Conservation (phyloP, 1,284 basidiomycete genomes). For the Tremellales sp. region DNA sequence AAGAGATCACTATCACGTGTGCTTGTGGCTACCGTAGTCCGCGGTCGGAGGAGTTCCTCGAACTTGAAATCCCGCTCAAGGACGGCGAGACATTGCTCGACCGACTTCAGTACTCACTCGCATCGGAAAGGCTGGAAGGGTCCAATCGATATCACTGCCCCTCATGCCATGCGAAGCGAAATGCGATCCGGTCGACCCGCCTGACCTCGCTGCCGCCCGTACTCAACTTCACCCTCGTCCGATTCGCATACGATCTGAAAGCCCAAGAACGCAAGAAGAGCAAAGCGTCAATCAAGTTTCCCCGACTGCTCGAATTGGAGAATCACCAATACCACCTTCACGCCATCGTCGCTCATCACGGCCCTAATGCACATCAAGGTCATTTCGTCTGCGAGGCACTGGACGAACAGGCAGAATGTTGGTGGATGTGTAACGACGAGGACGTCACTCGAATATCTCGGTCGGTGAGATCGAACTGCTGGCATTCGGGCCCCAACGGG, state of each 20-base stretch:
- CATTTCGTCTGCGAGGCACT: conserved; percentile 88
- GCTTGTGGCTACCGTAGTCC: conserved; percentile 63
- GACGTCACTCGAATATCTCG: conserved; percentile 15
- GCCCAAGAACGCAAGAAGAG: conserved; percentile 76
- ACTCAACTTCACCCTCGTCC: conserved; percentile 79
- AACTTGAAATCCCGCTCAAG: conserved; percentile 77
- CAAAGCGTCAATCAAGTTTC: conserved; percentile 71
- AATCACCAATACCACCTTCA: conserved; percentile 65
- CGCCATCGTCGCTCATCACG: conserved; percentile 79
- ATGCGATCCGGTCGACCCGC: conserved; percentile 70
- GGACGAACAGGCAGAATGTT: conserved; percentile 69
- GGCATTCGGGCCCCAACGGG: too few species aligned
- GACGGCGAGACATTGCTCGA: conserved; percentile 65
- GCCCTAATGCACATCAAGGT: conserved; percentile 73
- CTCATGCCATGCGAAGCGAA: conserved; percentile 62
- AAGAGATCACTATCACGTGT: conserved; percentile 74
- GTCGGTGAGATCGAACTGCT: conserved; percentile 8
- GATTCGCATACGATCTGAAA: conserved; percentile 78
- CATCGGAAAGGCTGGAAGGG: conserved; percentile 66
- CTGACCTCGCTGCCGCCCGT: conserved; percentile 68
- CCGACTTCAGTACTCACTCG: conserved; percentile 59
- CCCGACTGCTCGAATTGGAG: conserved; percentile 60
- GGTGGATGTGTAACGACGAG: conserved; percentile 90
- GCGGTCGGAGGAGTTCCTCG: conserved; percentile 63
- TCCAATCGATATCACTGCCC: conserved; percentile 84